Conservation (phyloP, 805 yeast species). For the Huiozyma naganishii region DNA sequence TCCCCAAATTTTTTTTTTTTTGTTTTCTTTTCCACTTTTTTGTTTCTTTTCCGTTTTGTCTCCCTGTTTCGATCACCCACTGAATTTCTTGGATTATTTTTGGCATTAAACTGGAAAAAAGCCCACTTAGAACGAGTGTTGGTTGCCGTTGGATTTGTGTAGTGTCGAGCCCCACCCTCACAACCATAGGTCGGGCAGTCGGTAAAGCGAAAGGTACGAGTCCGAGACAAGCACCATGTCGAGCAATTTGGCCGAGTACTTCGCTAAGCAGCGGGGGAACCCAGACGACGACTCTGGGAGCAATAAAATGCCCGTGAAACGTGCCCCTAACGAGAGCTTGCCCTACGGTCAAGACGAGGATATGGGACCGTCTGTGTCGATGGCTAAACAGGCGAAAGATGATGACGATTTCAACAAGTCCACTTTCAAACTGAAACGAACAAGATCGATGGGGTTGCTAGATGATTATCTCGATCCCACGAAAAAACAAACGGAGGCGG, state of each 20-base stretch:
- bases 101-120: no score
- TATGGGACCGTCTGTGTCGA: conserved; percentile 32
- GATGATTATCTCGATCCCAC: conserved; percentile 55
- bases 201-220: no score
- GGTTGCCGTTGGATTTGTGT: no score
- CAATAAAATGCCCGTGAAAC: not conserved
- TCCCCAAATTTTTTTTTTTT: no score
- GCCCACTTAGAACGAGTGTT: no score
- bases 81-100: no score
- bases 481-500: conserved; percentile 26
- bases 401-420: conserved; percentile 60
- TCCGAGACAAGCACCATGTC: conserved; percentile 10
- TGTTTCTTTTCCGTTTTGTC: no score
- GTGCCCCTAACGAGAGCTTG: not conserved
- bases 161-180: no score
- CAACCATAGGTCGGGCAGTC: no score
- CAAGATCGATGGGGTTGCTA: conserved; percentile 70
- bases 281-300: no score
- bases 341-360: conserved; percentile 18
- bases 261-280: conserved; percentile 2
- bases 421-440: conserved; percentile 66
- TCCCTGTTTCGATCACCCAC: no score
- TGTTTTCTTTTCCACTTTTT: no score
- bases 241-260: conserved; percentile 22
- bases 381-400: conserved; percentile 57